Percentiles rank a stretch among this genome's conserved stretches.
phyloP scores from a whole-genome alignment of 75 land plant species.

The Picea glauca region DNA sequence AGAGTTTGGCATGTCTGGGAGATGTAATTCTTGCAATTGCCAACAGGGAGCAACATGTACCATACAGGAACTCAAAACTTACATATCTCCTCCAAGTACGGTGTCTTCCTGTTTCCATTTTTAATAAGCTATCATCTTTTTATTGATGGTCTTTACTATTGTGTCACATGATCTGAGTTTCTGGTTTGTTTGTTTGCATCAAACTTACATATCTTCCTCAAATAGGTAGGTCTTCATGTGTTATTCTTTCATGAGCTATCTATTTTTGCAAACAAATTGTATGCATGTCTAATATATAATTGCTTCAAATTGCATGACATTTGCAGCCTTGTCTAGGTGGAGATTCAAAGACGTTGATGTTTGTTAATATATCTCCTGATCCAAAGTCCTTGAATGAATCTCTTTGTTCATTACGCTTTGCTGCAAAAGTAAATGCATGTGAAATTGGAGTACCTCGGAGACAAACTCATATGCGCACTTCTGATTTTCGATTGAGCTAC shows the following conservation, averaged over 20 bases:
- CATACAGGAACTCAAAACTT: slow-evolving; percentile 89
- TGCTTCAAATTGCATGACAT: not conserved
- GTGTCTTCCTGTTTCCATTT: not conserved
- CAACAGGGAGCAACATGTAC: slow-evolving; percentile 80
- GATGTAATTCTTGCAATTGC: slow-evolving; percentile 92
- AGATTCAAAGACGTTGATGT: slow-evolving; percentile 94
- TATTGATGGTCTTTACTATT: not conserved
- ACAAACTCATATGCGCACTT: slow-evolving; percentile 44
- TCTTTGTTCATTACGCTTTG: slow-evolving; percentile 80
- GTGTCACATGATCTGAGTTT: not conserved
- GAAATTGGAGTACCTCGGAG: slow-evolving; percentile 86
- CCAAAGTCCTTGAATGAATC: slow-evolving; percentile 76
- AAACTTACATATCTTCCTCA: no score
- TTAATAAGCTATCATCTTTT: not conserved
- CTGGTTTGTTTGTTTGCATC: slow-evolving; percentile 4
- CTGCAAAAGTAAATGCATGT: slow-evolving; percentile 86
- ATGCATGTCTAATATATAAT: not conserved
- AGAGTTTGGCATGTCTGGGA: slow-evolving; percentile 76
- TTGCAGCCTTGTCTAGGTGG: slow-evolving; percentile 96
- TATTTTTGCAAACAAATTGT: not conserved
- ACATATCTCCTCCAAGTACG: slow-evolving; percentile 95
- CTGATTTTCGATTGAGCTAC: slow-evolving; percentile 44
- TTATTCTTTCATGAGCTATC: no score
- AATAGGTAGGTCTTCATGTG: no score
- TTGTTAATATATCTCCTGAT: slow-evolving; percentile 88